Conservation (phyloP, 1,284 basidiomycete genomes). For the Boletus mariae region DNA sequence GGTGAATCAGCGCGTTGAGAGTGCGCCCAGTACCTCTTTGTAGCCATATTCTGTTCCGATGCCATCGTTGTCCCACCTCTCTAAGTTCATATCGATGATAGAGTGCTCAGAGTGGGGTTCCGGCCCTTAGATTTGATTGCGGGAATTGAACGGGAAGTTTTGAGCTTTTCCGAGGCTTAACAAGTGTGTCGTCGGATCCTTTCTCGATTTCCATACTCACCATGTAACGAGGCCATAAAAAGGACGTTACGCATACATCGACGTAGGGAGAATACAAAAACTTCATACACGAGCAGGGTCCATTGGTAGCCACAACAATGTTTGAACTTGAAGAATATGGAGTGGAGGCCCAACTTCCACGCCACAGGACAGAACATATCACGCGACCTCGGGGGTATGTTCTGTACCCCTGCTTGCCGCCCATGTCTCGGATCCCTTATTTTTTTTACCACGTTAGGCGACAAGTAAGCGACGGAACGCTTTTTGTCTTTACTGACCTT, state of each 20-base stretch:
- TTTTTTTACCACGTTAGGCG: conserved; percentile 1
- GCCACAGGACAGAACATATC: not conserved
- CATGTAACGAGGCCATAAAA: no score
- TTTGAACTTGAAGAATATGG: no score
- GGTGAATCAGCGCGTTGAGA: not conserved
- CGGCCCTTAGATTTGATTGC: not conserved
- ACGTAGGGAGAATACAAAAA: not conserved
- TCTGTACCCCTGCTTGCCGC: conserved; percentile 36
- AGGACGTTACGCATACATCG: not conserved
- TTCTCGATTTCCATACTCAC: no score
- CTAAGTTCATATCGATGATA: not conserved
- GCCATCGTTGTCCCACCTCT: not conserved
- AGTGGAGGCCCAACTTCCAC: no score
- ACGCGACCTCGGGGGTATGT: conserved; percentile 25
- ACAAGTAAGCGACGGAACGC: not conserved
- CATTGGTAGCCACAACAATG: no score
- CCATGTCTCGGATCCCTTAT: conserved; percentile 36
- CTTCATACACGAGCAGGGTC: no score
- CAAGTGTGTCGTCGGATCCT: not conserved
- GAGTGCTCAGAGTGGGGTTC: no score
- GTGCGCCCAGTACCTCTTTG: not conserved
- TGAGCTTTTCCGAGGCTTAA: not conserved
- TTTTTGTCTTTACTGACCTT: conserved; percentile 28
- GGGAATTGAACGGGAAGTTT: not conserved
- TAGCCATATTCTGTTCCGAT: not conserved